These are phyloP conservation scores for Pseudogymnoascus destructans DNA, from an alignment of 2,329 filamentous ascomycete species.

Conservation along the genomic window DNA sequence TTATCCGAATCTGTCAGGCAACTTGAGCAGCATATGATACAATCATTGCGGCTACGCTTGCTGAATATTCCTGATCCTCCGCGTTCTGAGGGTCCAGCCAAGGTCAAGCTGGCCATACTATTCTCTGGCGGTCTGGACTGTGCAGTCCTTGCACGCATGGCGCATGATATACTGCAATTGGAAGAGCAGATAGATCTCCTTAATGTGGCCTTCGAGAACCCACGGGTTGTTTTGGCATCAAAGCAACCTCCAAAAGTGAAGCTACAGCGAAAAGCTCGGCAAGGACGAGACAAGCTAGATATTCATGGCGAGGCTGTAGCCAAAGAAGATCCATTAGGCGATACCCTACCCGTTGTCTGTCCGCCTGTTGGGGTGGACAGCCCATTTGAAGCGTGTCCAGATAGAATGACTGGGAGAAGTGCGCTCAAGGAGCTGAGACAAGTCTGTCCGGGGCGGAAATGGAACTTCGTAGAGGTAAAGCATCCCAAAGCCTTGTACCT, in stretches of 20 bases:
- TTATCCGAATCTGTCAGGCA: constrained; percentile 38
- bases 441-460: constrained; percentile 56
- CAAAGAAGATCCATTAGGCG: neutral
- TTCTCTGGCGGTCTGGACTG: constrained; percentile 96
- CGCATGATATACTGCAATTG: constrained; percentile 59
- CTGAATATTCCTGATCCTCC: constrained; percentile 50
- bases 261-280: constrained; percentile 13
- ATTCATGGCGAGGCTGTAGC: neutral
- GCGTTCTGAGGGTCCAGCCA: constrained; percentile 20
- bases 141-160: constrained; percentile 68
- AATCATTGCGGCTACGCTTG: constrained; percentile 52
- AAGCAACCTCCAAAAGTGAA: constrained; percentile 27
- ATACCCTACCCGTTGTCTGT: neutral
- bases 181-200: constrained; percentile 69
- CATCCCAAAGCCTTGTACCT: neutral
- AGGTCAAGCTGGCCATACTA: constrained; percentile 57
- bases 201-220: constrained; percentile 96
- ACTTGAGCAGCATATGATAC: constrained; percentile 41
- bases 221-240: constrained; percentile 50
- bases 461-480: constrained; percentile 67
- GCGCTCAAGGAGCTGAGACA: constrained; percentile 61
- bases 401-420: constrained; percentile 72
- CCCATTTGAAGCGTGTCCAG: constrained; percentile 73
- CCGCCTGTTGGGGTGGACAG: constrained; percentile 15
- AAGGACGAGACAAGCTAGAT: neutral